Evolutionary conservation across 768 basidiomycete genomes (phyloP).

Genomic region (Mycena venus): DNA sequence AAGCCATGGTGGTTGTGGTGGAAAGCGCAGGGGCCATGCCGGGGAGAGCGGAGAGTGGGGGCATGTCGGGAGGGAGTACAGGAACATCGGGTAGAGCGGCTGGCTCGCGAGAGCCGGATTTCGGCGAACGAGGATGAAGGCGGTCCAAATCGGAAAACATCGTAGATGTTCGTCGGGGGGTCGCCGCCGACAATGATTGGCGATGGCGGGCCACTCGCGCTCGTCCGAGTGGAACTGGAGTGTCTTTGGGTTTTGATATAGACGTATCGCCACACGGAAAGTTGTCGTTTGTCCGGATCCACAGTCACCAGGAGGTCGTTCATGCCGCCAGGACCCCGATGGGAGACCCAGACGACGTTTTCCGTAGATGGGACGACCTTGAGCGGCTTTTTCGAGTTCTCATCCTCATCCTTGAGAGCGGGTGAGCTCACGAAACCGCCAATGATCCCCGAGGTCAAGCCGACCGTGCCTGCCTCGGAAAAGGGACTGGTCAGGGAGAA

Average conservation of each 20-base stretch:
- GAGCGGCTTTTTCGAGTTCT: constrained; percentile 62
- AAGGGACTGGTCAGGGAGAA: constrained; percentile 86
- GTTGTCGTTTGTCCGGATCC: constrained; percentile 61
- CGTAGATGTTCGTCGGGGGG: constrained; percentile 55
- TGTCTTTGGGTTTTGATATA: constrained; percentile 73
- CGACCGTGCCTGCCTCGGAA: constrained; percentile 79
- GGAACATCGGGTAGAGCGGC: constrained; percentile 53
- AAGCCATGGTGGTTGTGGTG: constrained; percentile 66
- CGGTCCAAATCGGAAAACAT: constrained; percentile 53
- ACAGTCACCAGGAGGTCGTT: constrained; percentile 72
- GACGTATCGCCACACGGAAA: constrained; percentile 82
- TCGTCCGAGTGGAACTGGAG: constrained; percentile 56
- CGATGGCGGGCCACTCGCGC: constrained; percentile 52
- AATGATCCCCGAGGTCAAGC: constrained; percentile 72
- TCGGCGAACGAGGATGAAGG: constrained; percentile 54
- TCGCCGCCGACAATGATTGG: constrained; percentile 52
- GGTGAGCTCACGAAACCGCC: constrained; percentile 56
- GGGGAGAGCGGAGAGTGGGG: constrained; percentile 61
- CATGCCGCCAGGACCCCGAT: constrained; percentile 53
- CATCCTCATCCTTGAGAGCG: constrained; percentile 67
- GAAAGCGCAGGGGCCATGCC: constrained; percentile 69
- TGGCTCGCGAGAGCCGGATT: constrained; percentile 47
- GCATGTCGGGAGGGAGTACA: constrained; percentile 58
- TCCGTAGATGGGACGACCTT: constrained; percentile 73
- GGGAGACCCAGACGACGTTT: constrained; percentile 73